Base-by-base conservation (phyloP, 2,329 filamentous ascomycete species). In the Metarhizium sp. region DNA sequence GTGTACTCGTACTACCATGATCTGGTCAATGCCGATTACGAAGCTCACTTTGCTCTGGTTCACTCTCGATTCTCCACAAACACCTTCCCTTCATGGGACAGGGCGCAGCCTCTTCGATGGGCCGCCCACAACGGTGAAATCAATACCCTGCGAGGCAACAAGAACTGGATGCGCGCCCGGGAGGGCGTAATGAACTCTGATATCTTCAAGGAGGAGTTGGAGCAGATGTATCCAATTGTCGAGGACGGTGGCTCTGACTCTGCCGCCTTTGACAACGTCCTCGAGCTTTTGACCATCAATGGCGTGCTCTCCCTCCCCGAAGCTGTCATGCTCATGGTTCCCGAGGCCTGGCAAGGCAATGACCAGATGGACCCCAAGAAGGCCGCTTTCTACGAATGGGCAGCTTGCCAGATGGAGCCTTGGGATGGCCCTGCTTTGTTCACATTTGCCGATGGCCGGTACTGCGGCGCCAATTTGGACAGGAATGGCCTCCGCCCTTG, bases 1-100 rank as follows among this genome's bases (percentile, higher is more conserved):
- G 92, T 97, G 53, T 97, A 97, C 75, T 88, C 95, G 70, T 97
- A 97, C 78, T 97, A 95, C 75, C 90, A 96, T 73, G 92, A 97
- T 76, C 76, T 97, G 69, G 88, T 96, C 63, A 95, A 94, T 64
- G 92, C 95, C 62, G 92, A 97, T 71, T 97, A 95, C 72, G 90
- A 97, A 78, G 92, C 87, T 60, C 92, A 97, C 75, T 97, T 97
- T 72, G 94, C 92, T 57, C 80, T 97, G 57, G 92, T 97, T 45
- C 92, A 97, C 77, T 96, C 92, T 46, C 90, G 92, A 65, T 97
- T 97, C 76, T 96, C 91, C 34, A 97, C 92, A 58, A 97, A 97
- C 78, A 97, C 92, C 53, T 97, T 97, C 75, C 92, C 92, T 20
- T 96, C 91, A 1, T 97, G 92, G 92, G 94, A 97, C 73, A 88